Percentiles rank a stretch among this genome's conserved stretches.
phyloP scores from a whole-genome alignment of 371 early-diverging fungal species.

The Batrachochytrium dendrobatidis region DNA sequence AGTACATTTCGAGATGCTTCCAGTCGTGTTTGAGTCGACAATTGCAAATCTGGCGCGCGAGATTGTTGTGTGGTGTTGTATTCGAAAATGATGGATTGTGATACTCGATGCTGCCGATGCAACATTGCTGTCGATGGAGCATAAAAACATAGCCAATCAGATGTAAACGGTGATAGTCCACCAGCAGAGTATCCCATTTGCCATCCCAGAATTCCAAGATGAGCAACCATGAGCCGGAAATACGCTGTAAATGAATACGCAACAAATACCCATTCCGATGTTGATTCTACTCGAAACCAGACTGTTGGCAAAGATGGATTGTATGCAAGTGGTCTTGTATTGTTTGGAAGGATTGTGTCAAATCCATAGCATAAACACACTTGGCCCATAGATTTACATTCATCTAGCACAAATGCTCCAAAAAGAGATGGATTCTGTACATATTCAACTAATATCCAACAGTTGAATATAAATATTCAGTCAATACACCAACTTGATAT shows the following conservation, averaged over 20 bases:
- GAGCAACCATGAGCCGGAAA: slow-evolving; percentile 23
- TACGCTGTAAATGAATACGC: slow-evolving; percentile 23
- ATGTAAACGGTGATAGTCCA: neutral
- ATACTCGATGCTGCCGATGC: neutral
- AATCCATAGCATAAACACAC: slow-evolving; percentile 22
- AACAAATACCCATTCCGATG: neutral
- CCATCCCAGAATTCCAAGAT: slow-evolving; percentile 34
- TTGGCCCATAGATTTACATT: slow-evolving; percentile 11
- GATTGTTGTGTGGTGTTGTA: too few species aligned
- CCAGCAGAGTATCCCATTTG: slow-evolving; percentile 3
- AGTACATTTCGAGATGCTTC: too few species aligned
- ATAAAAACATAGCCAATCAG: neutral
- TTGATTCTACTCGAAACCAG: neutral
- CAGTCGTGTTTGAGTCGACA: too few species aligned
- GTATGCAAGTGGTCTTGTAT: neutral
- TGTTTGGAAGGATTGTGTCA: neutral
- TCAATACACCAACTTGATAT: neutral
- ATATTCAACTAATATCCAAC: too few species aligned
- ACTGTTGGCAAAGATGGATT: neutral
- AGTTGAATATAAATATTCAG: neutral
- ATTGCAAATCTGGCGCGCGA: too few species aligned
- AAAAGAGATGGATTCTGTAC: slow-evolving; percentile 17
- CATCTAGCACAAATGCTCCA: slow-evolving; percentile 15
- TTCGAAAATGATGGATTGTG: too few species aligned
- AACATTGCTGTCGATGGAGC: neutral